These are phyloP conservation scores for Aureobasidium namibiae DNA, from an alignment of 2,329 filamentous ascomycete species.

Conservation along the genomic window DNA sequence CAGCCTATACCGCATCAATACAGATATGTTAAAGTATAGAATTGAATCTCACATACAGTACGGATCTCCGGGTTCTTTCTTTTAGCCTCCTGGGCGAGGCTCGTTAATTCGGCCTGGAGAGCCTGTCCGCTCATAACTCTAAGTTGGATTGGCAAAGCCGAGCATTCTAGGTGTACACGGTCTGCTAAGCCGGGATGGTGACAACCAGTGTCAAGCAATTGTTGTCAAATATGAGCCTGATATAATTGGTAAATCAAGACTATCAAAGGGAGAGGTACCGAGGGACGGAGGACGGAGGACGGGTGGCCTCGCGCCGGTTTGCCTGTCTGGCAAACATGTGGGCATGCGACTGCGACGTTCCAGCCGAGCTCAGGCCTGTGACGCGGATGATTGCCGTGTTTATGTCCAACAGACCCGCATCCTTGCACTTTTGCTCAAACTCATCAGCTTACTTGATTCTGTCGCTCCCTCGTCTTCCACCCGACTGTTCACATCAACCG, in stretches of 20 bases:
- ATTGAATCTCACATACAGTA: constrained; percentile 46
- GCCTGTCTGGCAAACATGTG: constrained; percentile 4
- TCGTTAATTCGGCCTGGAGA: constrained; percentile 77
- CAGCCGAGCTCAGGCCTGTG: neutral
- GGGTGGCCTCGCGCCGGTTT: neutral
- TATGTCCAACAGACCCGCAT: neutral
- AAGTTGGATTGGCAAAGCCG: no score
- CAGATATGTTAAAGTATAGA: neutral
- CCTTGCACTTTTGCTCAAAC: neutral
- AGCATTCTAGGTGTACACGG: neutral
- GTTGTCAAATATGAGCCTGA: neutral
- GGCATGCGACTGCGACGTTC: constrained; percentile 6
- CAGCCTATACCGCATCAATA: constrained; percentile 43
- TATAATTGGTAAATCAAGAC: neutral
- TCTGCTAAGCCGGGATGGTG: neutral
- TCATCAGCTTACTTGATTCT: neutral
- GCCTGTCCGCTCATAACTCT: constrained; percentile 79
- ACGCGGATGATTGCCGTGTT: neutral
- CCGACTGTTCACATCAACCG: no score
- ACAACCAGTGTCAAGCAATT: neutral
- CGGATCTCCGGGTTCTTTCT: constrained; percentile 85
- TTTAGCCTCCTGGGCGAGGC: constrained; percentile 91
- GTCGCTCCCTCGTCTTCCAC: neutral
- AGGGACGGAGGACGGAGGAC: constrained; percentile 1
- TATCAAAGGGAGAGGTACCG: neutral